These are phyloP conservation scores for Gossypium herbaceum DNA, from an alignment of 345 rosid genomes.

Conservation along the genomic window DNA sequence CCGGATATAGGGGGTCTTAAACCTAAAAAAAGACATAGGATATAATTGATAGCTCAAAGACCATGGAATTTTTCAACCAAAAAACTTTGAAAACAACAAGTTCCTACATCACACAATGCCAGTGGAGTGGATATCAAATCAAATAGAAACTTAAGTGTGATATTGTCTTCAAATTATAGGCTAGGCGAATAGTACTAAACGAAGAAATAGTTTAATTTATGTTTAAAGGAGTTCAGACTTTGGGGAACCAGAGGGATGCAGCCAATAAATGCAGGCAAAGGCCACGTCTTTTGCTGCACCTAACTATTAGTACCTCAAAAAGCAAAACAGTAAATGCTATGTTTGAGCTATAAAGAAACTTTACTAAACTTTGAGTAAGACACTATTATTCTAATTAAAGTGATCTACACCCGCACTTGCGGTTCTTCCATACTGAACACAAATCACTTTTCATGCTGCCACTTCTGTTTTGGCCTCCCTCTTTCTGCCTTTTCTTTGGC, in stretches of 20 bases:
- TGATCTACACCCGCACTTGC: neutral
- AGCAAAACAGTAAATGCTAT: neutral
- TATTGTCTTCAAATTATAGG: neutral
- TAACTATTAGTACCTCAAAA: neutral
- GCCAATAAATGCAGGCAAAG: neutral
- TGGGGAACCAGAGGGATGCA: neutral
- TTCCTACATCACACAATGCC: neutral
- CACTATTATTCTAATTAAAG: neutral
- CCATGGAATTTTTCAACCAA: too few relatives aligned
- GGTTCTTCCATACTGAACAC: neutral
- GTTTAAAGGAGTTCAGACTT: neutral
- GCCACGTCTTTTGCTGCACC: neutral
- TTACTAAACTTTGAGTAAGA: neutral
- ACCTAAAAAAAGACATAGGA: too few relatives aligned
- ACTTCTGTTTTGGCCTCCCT: conserved; percentile 2
- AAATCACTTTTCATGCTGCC: neutral
- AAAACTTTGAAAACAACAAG: neutral
- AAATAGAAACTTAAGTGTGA: neutral
- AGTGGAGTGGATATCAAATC: neutral
- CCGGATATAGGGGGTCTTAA: too few relatives aligned
- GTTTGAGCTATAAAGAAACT: neutral
- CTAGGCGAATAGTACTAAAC: neutral
- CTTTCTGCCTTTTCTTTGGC: conserved; percentile 39
- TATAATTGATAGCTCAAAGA: too few relatives aligned
- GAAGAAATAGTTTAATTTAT: neutral